These are phyloP conservation scores for Chamaecyparis obtusa DNA, from an alignment of 75 land plant genomes.

Conservation along the genomic window DNA sequence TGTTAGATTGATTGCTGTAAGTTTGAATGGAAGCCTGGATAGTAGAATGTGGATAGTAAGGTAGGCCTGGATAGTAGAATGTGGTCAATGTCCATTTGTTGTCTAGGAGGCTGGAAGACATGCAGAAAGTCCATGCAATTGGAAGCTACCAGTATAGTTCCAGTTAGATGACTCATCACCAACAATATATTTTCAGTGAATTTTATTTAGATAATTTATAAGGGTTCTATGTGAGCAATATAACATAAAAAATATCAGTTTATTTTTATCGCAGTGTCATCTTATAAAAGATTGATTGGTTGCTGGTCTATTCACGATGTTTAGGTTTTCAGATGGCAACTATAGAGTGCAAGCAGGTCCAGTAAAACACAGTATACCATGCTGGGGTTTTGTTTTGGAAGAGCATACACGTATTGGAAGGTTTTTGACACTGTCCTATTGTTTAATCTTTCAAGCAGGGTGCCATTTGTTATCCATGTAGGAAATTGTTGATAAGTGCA, in stretches of 20 bases:
- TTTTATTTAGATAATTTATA: not conserved
- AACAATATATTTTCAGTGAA: not conserved
- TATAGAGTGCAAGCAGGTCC: constrained; percentile 37
- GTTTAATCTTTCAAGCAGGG: not conserved
- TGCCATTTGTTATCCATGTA: not conserved
- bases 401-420: constrained; percentile 34
- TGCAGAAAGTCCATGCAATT: not conserved
- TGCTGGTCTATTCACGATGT: not conserved
- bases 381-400: constrained; percentile 49
- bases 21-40: not conserved
- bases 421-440: constrained; percentile 6
- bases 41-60: not conserved
- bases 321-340: constrained; percentile 32
- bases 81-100: not conserved
- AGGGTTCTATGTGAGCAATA: not conserved
- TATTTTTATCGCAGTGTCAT: not conserved
- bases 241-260: not conserved
- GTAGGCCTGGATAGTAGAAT: not conserved
- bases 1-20: not conserved
- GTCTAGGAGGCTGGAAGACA: not conserved
- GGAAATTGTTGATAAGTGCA: not conserved
- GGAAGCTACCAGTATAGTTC: not conserved
- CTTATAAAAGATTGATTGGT: not conserved
- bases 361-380: constrained; percentile 38
- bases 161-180: not conserved